Percentiles rank a stretch among this genome's conserved stretches.
phyloP scores from a whole-genome alignment of 164 flowering plant genomes.

The Nelumbo lutea region DNA sequence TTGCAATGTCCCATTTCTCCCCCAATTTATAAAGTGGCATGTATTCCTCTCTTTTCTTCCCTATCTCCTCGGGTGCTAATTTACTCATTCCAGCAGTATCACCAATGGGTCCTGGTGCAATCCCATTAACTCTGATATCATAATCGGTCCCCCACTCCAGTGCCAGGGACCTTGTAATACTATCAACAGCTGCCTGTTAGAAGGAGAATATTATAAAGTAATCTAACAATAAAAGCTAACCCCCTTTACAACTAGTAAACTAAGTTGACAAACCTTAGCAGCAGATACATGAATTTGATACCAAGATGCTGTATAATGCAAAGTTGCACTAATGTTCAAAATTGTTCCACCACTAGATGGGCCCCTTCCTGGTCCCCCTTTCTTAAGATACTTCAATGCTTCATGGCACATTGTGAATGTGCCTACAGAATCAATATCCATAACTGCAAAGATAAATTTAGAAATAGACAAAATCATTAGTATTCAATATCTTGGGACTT shows the following conservation, averaged over 20 bases:
- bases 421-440: slow-evolving; percentile 97
- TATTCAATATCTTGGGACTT: too few species aligned
- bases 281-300: slow-evolving; percentile 94
- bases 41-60: slow-evolving; percentile 27
- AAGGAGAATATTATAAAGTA: not conserved
- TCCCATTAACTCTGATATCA: slow-evolving; percentile 89
- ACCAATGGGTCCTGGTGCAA: slow-evolving; percentile 88
- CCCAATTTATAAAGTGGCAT: slow-evolving; percentile 68
- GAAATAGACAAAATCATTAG: slow-evolving; percentile 4
- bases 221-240: not conserved
- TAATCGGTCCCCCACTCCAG: slow-evolving; percentile 93
- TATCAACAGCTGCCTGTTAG: slow-evolving; percentile 83
- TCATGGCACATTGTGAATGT: slow-evolving; percentile 95
- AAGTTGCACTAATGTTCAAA: slow-evolving; percentile 83
- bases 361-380: slow-evolving; percentile 70
- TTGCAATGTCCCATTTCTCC: slow-evolving; percentile 92
- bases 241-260: not conserved
- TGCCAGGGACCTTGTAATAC: slow-evolving; percentile 72
- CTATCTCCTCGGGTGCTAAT: slow-evolving; percentile 64
- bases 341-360: slow-evolving; percentile 66
- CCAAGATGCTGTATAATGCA: slow-evolving; percentile 93
- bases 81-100: slow-evolving; percentile 77
- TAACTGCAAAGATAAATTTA: slow-evolving; percentile 40
- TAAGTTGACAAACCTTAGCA: slow-evolving; percentile 64
- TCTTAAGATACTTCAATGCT: slow-evolving; percentile 78